A percentile compares a stretch with the other conserved stretches of the same genome.
phyloP scores from a whole-genome alignment of 225 moss, liverwort and hornwort genomes.

The Bryoerythrophyllum caledonicum region DNA sequence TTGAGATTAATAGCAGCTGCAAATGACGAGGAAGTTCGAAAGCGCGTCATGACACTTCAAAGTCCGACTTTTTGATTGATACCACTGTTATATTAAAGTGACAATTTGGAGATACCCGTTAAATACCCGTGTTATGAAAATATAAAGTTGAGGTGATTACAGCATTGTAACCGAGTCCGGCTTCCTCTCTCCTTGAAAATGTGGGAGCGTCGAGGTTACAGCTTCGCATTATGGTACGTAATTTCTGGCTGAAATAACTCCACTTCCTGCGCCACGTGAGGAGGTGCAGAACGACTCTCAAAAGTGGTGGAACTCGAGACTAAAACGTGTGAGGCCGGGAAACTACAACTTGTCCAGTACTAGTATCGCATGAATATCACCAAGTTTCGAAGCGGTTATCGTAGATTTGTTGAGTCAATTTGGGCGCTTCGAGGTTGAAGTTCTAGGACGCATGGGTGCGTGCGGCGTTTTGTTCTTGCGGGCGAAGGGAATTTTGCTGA shows the following conservation, averaged over 20 bases:
- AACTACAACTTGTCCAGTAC: too few species aligned
- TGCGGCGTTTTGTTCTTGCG: neutral
- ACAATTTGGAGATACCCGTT: too few species aligned
- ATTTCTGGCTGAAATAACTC: neutral
- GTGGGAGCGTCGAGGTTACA: slow-evolving; percentile 2
- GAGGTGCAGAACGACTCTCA: neutral
- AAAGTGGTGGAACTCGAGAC: neutral
- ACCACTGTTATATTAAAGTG: too few species aligned
- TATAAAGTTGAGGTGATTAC: too few species aligned
- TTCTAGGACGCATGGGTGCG: neutral
- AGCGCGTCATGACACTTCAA: neutral
- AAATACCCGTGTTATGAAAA: too few species aligned
- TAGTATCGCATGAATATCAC: too few species aligned
- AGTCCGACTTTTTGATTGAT: too few species aligned
- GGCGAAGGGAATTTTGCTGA: neutral
- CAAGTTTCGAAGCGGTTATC: too few species aligned
- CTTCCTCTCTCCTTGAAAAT: neutral
- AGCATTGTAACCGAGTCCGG: too few species aligned
- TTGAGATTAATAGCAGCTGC: neutral
- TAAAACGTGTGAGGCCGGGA: too few species aligned
- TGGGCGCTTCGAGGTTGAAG: neutral
- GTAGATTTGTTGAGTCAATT: too few species aligned
- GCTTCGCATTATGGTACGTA: neutral
- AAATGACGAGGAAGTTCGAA: neutral
- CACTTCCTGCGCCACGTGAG: neutral